These are phyloP conservation scores for Botrytis byssoidea DNA, from an alignment of 2,329 filamentous ascomycete genomes.

Conservation along the genomic window DNA sequence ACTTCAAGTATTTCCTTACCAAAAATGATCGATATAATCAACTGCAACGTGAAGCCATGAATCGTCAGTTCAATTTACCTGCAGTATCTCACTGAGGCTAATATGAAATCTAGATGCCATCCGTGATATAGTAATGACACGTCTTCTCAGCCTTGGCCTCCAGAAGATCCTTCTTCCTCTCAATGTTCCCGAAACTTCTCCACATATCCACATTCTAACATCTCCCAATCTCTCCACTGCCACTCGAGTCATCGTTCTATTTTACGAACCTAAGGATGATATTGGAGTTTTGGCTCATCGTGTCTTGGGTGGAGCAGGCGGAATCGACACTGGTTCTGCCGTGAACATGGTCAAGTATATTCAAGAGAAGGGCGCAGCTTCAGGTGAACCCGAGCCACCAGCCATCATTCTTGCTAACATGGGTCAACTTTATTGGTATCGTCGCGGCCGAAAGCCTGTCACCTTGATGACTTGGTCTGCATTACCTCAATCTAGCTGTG, in stretches of 20 bases:
- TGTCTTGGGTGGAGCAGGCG: constrained; percentile 59
- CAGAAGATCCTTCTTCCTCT: constrained; percentile 61
- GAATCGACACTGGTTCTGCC: constrained; percentile 68
- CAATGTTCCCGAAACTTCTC: constrained; percentile 46
- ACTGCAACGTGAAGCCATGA: constrained; percentile 70
- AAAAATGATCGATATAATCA: constrained; percentile 76
- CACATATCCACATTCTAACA: constrained; percentile 68
- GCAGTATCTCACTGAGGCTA: not conserved
- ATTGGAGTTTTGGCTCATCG: constrained; percentile 74
- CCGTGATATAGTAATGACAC: constrained; percentile 57
- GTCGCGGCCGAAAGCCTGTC: constrained; percentile 59
- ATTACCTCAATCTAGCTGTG: constrained; percentile 61
- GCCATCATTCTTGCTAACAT: constrained; percentile 75
- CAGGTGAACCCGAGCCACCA: constrained; percentile 41
- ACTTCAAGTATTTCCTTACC: constrained; percentile 73
- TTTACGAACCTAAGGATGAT: constrained; percentile 71
- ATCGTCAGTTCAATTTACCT: constrained; percentile 53
- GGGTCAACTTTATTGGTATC: constrained; percentile 76
- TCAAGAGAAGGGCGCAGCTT: constrained; percentile 26
- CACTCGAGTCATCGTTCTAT: constrained; percentile 67
- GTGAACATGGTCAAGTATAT: constrained; percentile 59
- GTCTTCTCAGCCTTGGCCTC: constrained; percentile 62
- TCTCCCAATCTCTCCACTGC: constrained; percentile 55
- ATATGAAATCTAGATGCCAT: constrained; percentile 54
- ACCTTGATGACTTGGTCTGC: constrained; percentile 56